Evolutionary conservation across 768 basidiomycete genomes (phyloP), one percentile per base, ranked within the genome.

Genomic region (Amanita muscaria): DNA sequence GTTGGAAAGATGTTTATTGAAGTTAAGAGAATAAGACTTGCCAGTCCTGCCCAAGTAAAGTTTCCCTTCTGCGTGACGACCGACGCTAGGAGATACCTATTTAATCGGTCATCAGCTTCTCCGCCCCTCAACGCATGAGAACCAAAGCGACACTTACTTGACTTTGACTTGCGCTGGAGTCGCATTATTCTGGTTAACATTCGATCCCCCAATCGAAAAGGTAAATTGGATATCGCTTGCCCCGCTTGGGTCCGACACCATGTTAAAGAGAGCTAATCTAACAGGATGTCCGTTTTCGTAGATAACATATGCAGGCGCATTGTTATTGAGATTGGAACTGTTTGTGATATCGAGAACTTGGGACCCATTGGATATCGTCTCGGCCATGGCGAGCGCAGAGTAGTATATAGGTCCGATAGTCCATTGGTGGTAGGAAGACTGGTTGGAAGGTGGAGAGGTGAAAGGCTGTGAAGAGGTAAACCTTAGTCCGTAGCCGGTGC

Each of bases 41-140:
- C 81, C 65, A 85, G 88, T 4, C 78, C 77, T 3, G 82, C 87
- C 85, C 87, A 89, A 0, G 77, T 80, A 47, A 88, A 76, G 54
- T 84, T 79, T 42, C 64, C 68, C 55, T 76, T 80, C 46, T 77
- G 72, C 1, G 74, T 64, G 3, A 85, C 78, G 1, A 73, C 73
- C 0, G 65, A 54, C 0, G 84, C 80, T 0, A 54, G 47, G 21
- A 84, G 66, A 53, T 81, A 85, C 53, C 79, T 78, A 36, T 31
- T 18, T 22, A 32, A 12, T n/a, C n/a, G 14, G 11, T 1, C 9
- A n/a, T 25, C 14, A 43, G 21, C 24, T 34, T 16, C 12, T 5
- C 25, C 14, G 19, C 9, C 3, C 5, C 32, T 30, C 14, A 36
- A n/a, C n/a, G n/a, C n/a, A n/a, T n/a, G n/a, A 6, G 3, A 49